Conservation (phyloP, 257 asterid genomes). For the Solanum habrochaites region DNA sequence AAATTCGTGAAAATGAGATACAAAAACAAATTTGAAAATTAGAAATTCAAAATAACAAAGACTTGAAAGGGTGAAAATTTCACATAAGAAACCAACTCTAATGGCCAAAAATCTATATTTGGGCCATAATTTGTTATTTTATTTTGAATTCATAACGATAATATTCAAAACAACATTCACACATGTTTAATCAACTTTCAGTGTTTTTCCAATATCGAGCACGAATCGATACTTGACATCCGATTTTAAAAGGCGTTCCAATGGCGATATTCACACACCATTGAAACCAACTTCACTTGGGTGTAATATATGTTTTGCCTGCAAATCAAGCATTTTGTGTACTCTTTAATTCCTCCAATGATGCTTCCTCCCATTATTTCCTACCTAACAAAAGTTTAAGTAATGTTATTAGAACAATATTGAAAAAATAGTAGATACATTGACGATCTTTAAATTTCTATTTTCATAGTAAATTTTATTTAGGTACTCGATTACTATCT, state of each 20-base stretch:
- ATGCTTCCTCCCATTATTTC: constrained; percentile 17
- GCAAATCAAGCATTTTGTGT: constrained; percentile 39
- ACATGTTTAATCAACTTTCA: not conserved
- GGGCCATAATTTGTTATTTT: not conserved
- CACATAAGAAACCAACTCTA: not conserved
- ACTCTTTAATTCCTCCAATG: constrained; percentile 28
- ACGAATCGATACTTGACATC: constrained; percentile 14
- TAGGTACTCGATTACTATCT: not conserved
- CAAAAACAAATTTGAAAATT: not conserved
- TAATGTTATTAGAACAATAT: not conserved
- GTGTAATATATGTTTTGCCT: constrained; percentile 12
- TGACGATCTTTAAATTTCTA: not conserved
- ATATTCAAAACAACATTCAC: not conserved
- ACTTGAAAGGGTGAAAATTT: not conserved
- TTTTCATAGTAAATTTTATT: not conserved
- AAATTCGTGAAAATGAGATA: too few species aligned
- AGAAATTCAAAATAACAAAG: not conserved
- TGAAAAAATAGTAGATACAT: not conserved
- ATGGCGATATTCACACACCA: constrained; percentile 4
- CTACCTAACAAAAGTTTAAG: constrained; percentile 4
- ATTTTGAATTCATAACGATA: not conserved
- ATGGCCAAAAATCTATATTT: not conserved
- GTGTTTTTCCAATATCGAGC: constrained; percentile 1
- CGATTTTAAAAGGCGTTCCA: not conserved
- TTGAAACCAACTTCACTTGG: not conserved